Base-by-base conservation (phyloP, 352 stramenopile species). In the Blastocystis sp. region DNA sequence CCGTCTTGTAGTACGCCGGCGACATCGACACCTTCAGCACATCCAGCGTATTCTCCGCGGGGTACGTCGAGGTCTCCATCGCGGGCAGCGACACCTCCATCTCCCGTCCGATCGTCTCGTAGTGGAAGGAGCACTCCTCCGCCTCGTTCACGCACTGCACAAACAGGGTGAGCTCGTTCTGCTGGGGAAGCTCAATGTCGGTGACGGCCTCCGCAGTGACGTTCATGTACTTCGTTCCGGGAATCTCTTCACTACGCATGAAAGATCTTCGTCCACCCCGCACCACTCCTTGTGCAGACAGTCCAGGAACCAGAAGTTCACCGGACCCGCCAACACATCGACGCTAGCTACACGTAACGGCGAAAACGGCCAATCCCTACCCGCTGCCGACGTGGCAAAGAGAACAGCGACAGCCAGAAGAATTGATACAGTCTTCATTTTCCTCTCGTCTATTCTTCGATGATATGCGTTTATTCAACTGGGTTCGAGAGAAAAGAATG, bases 301-400 rank as follows among this genome's bases (percentile, higher is more conserved):
- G 48, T 81, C 71, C n/a, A 81, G 40, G 43, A 81, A 81, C 71
- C 71, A 81, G 48, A 81, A 81, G 43, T 81, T 81, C 42, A 81
- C 71, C 64, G 71, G 71, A 63, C 71, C 71, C 10, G 48, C 43
- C n/a, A 52, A 24, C 21, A 81, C 45, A 54, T 63, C 45, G 48
- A 81, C 71, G 43, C 66, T 21, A 45, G 66, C 71, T 81, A 65
- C 40, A 48, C 7, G 21, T 19, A 28, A 43, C 24, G 43, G 21
- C 4, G n/a, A 81, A 63, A 2, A 21, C n/a, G 28, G n/a, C 48
- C 43, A 81, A 81, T 66, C 43, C 71, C 3, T 45, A 81, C 71
- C 71, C 66, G 71, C 71, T 17, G 54, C 24, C 24, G 24, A 24
- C 42, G 59, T 21, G 28, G 48, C 9, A 9, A 65, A 19, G 7